A percentile compares a stretch with the other conserved stretches of the same genome.
These are phyloP conservation scores for Pichia rugopelliculosa DNA, from an alignment of 805 yeast species.

Conservation along the genomic window DNA sequence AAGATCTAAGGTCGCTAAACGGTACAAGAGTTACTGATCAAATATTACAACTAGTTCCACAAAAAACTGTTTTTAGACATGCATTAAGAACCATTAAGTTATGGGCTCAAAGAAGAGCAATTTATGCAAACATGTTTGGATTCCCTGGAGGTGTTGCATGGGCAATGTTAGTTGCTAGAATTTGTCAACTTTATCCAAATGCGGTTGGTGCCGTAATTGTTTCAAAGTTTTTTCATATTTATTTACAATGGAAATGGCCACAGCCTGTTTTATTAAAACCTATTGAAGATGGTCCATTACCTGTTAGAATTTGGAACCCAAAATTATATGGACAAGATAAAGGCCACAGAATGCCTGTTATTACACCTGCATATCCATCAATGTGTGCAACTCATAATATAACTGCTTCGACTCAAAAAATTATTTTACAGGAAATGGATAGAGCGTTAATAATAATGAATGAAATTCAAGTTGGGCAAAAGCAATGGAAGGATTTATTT, in stretches of 20 bases:
- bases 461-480: slow-evolving; percentile 56
- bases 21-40: slow-evolving; percentile 98
- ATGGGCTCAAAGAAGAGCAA: slow-evolving; percentile 95
- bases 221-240: slow-evolving; percentile 80
- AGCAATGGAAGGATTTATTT: slow-evolving; percentile 70
- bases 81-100: slow-evolving; percentile 88
- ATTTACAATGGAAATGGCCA: slow-evolving; percentile 95
- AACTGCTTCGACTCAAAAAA: slow-evolving; percentile 76
- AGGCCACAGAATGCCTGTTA: slow-evolving; percentile 92
- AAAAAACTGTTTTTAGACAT: slow-evolving; percentile 84
- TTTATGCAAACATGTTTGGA: slow-evolving; percentile 91
- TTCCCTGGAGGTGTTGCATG: slow-evolving; percentile 99
- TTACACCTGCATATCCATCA: slow-evolving; percentile 96
- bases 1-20: slow-evolving; percentile 80
- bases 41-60: slow-evolving; percentile 82
- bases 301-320: slow-evolving; percentile 96
- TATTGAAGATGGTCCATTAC: slow-evolving; percentile 95
- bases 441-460: slow-evolving; percentile 69
- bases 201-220: slow-evolving; percentile 90
- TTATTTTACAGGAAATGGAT: slow-evolving; percentile 69
- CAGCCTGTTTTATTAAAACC: slow-evolving; percentile 90
- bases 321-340: slow-evolving; percentile 82
- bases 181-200: slow-evolving; percentile 93
- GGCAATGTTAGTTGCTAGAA: slow-evolving; percentile 99
- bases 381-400: slow-evolving; percentile 99